A percentile compares a stretch with the other conserved stretches of the same genome.
Conservation (phyloP, 73 alveolate species). For the Tetrahymena borealis region DNA sequence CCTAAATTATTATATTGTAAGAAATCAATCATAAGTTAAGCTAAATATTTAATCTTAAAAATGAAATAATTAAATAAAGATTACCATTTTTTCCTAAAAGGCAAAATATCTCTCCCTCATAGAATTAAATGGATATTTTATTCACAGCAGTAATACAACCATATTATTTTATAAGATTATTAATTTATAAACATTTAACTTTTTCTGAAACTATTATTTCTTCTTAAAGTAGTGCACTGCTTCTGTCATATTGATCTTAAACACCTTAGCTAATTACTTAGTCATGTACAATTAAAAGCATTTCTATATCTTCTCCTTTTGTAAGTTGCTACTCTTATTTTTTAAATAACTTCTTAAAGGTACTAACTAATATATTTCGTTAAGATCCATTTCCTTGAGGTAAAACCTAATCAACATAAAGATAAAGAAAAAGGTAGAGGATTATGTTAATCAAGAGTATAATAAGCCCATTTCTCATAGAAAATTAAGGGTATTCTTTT, state of each 20-base stretch:
- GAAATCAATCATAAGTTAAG: no score
- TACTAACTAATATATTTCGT: no score
- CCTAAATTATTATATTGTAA: no score
- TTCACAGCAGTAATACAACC: conserved; percentile 84
- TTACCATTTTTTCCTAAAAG: conserved; percentile 98
- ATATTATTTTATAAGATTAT: conserved; percentile 21
- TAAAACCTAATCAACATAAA: not conserved
- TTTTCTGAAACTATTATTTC: not conserved
- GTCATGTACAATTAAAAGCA: no score
- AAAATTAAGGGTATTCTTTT: not conserved
- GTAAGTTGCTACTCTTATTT: no score
- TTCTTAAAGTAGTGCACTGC: no score
- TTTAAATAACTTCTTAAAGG: no score
- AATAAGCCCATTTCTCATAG: not conserved
- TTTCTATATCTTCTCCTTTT: no score
- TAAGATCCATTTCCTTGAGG: not conserved
- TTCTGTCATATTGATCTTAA: no score
- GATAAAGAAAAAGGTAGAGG: not conserved
- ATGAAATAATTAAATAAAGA: no score
- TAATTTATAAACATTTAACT: not conserved
- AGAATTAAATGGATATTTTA: conserved; percentile 40
- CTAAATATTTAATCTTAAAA: no score
- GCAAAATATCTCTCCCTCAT: conserved; percentile 30
- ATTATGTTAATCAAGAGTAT: not conserved
- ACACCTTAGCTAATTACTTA: no score